Conservation (phyloP, 2,329 filamentous ascomycete genomes). For the Arthroderma uncinatum region DNA sequence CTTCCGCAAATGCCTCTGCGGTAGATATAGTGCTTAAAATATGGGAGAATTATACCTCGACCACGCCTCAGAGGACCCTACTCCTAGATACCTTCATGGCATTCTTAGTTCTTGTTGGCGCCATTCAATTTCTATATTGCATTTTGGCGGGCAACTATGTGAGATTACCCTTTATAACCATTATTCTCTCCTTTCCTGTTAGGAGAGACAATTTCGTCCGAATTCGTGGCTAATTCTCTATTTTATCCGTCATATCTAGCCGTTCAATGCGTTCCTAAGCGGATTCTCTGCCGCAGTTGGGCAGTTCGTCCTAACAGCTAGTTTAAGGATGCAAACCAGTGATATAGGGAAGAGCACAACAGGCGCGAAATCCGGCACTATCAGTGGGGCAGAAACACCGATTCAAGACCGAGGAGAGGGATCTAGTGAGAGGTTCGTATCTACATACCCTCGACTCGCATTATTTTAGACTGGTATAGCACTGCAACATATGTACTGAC, state of each 20-base stretch:
- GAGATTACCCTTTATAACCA: slow-evolving; percentile 34
- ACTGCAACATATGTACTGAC: not conserved
- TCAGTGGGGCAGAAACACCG: slow-evolving; percentile 16
- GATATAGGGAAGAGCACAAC: slow-evolving; percentile 50
- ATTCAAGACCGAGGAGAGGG: slow-evolving; percentile 14
- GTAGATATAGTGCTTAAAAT: slow-evolving; percentile 56
- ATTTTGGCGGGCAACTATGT: slow-evolving; percentile 89
- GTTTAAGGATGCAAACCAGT: slow-evolving; percentile 83
- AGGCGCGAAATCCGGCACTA: slow-evolving; percentile 16
- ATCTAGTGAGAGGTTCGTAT: slow-evolving; percentile 33
- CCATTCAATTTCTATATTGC: slow-evolving; percentile 89
- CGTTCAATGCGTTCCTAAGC: slow-evolving; percentile 96
- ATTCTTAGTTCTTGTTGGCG: slow-evolving; percentile 75
- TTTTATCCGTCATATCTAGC: slow-evolving; percentile 43
- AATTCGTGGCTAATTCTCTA: not conserved
- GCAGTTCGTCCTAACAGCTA: slow-evolving; percentile 91
- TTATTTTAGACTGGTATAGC: not conserved
- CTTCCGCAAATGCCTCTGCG: slow-evolving; percentile 31
- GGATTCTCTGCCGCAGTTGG: slow-evolving; percentile 92
- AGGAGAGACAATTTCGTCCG: too few species aligned
- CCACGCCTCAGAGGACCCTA: slow-evolving; percentile 83
- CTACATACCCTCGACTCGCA: not conserved
- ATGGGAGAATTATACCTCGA: slow-evolving; percentile 64
- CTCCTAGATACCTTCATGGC: slow-evolving; percentile 83
- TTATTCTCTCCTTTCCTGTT: not conserved